A percentile compares a stretch with the other conserved stretches of the same genome.
Conservation (phyloP, 1,284 basidiomycete genomes). For the Flammula alnicola region DNA sequence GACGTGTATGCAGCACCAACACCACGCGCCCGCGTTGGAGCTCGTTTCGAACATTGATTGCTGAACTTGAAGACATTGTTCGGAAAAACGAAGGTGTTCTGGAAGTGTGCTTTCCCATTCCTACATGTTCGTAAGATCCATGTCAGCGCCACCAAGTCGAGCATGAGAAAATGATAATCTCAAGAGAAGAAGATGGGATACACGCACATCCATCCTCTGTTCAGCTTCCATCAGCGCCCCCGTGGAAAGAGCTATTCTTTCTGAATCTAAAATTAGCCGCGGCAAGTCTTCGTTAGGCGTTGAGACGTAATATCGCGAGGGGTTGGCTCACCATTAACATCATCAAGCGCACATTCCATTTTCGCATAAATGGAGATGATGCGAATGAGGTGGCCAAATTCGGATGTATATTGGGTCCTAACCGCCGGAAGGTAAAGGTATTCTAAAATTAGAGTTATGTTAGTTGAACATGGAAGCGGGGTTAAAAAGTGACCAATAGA, state of each 20-base stretch:
- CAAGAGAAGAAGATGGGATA: slow-evolving; percentile 8
- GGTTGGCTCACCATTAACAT: slow-evolving; percentile 35
- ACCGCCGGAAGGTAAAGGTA: slow-evolving; percentile 66
- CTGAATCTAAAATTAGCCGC: slow-evolving; percentile 28
- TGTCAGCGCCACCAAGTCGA: slow-evolving; percentile 12
- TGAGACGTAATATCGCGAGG: slow-evolving; percentile 11
- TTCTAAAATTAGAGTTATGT: slow-evolving; percentile 45
- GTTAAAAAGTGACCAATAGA: slow-evolving; percentile 24
- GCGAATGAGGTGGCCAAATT: slow-evolving; percentile 74
- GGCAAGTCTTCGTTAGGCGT: slow-evolving; percentile 8
- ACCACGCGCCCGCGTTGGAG: slow-evolving; percentile 78
- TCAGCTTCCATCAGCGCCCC: slow-evolving; percentile 42
- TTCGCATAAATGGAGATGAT: slow-evolving; percentile 64
- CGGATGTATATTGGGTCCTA: slow-evolving; percentile 62
- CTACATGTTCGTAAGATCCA: slow-evolving; percentile 37
- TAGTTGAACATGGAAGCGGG: slow-evolving; percentile 16
- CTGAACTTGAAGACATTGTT: slow-evolving; percentile 69
- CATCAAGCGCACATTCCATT: slow-evolving; percentile 54
- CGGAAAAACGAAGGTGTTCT: slow-evolving; percentile 67
- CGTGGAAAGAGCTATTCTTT: slow-evolving; percentile 25
- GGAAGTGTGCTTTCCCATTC: slow-evolving; percentile 69
- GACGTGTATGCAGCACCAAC: slow-evolving; percentile 73
- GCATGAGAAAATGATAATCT: slow-evolving; percentile 7
- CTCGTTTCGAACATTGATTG: slow-evolving; percentile 76
- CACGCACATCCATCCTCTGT: slow-evolving; percentile 44